phyloP scores from a whole-genome alignment of 1,284 basidiomycete species.

The Sporisorium exsertum region DNA sequence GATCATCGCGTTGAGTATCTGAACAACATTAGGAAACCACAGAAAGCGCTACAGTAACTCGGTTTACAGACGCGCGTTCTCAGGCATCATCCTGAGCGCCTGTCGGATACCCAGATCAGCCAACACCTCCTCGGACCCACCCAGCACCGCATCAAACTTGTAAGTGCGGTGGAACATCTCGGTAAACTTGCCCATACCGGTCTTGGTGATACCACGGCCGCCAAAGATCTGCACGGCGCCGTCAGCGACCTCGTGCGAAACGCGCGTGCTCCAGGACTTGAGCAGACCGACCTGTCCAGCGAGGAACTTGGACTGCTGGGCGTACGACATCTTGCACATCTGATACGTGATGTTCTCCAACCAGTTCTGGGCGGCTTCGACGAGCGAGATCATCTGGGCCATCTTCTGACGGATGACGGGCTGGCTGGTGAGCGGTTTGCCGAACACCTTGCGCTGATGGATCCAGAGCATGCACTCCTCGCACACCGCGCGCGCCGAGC shows the following conservation, averaged over 20 bases:
- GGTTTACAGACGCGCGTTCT: slow-evolving; percentile 54
- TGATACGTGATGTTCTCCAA: slow-evolving; percentile 89
- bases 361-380: slow-evolving; percentile 87
- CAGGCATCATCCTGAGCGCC: slow-evolving; percentile 68
- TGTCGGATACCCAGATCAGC: slow-evolving; percentile 73
- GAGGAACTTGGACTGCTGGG: slow-evolving; percentile 75
- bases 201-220: slow-evolving; percentile 78
- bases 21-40: neutral
- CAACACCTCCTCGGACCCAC: slow-evolving; percentile 71
- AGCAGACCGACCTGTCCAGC: slow-evolving; percentile 80
- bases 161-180: slow-evolving; percentile 75
- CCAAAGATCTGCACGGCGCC: slow-evolving; percentile 82
- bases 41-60: neutral
- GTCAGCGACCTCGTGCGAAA: slow-evolving; percentile 73
- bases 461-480: slow-evolving; percentile 67
- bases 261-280: slow-evolving; percentile 72
- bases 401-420: slow-evolving; percentile 86
- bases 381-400: slow-evolving; percentile 84
- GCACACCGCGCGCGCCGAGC: slow-evolving; percentile 71
- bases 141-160: slow-evolving; percentile 76
- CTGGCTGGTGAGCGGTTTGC: slow-evolving; percentile 79
- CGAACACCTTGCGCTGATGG: slow-evolving; percentile 68
- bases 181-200: slow-evolving; percentile 74
- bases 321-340: slow-evolving; percentile 83
- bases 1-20: neutral